Evolutionary conservation across 352 stramenopile genomes (phyloP), one percentile per base, ranked within the genome.

Genomic region (Pythium aquatile): DNA sequence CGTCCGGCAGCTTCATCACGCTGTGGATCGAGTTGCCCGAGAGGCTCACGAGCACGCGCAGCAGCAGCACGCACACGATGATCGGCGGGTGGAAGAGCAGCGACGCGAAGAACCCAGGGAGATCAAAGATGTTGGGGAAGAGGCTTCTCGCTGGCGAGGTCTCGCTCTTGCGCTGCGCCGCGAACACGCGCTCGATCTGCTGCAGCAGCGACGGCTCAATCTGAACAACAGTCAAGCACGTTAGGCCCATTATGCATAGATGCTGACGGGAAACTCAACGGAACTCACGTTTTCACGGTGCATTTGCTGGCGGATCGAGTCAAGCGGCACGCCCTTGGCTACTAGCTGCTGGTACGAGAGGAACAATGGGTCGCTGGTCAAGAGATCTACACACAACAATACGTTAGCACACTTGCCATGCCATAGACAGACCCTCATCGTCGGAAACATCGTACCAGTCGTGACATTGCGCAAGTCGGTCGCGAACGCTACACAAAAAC

Each of bases 251-350:
- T 24, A 24, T 24, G 20, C 20, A 24, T 24, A 24, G 28, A 56
- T 51, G n/a, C 32, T 58, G 28, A 20, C 51, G 17, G 14, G n/a
- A 55, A 39, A 4, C 20, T 42, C 9, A 13, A 48, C 40, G 14
- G 8, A 9, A 63, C 65, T 52, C 66, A 90, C 79, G 26, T 91
- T 78, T 37, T 91, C 81, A 8, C 82, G 81, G 52, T 90, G 79
- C 40, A 91, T 76, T 46, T 87, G 85, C 61, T 91, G 81, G 39
- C 79, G 74, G 46, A 93, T 87, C 5, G 79, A 76, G 2, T 85
- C 75, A 30, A 93, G 61, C 13, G 85, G 69, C 16, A 90, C 75
- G 3, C 85, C 85, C 33, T 84, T 80, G 4, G 69, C 55, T 39
- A 91, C 55, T 6, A 93, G 68, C 48, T 90, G 73, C 30, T 88